A percentile compares a stretch with the other conserved stretches of the same genome.
Conservation (phyloP, 345 rosid species). For the Theobroma cacao region DNA sequence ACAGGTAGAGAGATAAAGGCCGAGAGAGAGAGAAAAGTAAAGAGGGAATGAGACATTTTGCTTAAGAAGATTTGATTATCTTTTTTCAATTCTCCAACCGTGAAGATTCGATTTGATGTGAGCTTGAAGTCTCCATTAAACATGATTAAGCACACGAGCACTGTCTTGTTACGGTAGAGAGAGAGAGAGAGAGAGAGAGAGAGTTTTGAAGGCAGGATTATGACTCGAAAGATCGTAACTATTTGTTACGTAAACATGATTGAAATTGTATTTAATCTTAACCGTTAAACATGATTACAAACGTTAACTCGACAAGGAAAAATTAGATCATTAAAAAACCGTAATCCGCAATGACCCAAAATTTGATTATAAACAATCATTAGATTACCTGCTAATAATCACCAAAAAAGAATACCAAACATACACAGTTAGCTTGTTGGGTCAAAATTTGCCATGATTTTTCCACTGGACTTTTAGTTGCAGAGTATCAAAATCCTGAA, state of each 20-base stretch:
- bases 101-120: constrained; percentile 3
- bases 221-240: too few relatives aligned
- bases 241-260: too few relatives aligned
- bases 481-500: not conserved
- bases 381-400: not conserved
- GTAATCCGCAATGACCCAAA: too few relatives aligned
- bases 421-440: not conserved
- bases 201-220: too few relatives aligned
- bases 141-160: constrained; percentile 23
- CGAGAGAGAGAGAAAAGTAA: not conserved
- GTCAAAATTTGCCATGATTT: not conserved
- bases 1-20: not conserved
- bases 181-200: too few relatives aligned
- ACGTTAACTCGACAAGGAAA: too few relatives aligned
- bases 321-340: too few relatives aligned
- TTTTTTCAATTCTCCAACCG: not conserved
- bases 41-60: not conserved
- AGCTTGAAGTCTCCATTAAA: not conserved
- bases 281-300: too few relatives aligned
- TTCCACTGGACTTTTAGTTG: not conserved
- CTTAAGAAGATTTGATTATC: not conserved
- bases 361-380: too few relatives aligned
- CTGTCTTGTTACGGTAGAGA: too few relatives aligned
- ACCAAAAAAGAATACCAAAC: not conserved
- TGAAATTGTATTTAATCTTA: too few relatives aligned